These are phyloP conservation scores for Peziza echinospora DNA, from an alignment of 495 filamentous ascomycete genomes.

Conservation along the genomic window DNA sequence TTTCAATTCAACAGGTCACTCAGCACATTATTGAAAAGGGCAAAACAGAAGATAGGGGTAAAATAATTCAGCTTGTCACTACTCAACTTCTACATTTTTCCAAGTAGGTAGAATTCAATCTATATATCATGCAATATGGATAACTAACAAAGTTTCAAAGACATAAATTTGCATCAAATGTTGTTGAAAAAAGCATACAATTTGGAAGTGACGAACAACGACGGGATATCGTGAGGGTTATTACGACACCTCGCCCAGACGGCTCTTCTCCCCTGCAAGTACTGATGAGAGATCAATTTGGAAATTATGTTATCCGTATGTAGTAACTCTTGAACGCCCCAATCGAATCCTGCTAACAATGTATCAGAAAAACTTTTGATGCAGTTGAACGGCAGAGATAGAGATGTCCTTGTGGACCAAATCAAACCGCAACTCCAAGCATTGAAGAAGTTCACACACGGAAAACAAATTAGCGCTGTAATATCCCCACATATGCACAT, in stretches of 20 bases:
- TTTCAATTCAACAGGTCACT: constrained; percentile 26
- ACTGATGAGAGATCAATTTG: constrained; percentile 78
- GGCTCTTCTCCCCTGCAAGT: constrained; percentile 45
- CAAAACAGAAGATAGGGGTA: constrained; percentile 46
- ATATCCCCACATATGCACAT: too few species aligned
- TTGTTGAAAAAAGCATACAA: constrained; percentile 84
- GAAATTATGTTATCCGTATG: constrained; percentile 95
- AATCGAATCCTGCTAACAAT: constrained; percentile 21
- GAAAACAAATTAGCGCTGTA: constrained; percentile 46
- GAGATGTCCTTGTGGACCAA: constrained; percentile 41
- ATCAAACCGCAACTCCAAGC: constrained; percentile 52
- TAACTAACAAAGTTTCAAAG: too few species aligned
- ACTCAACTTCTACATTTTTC: constrained; percentile 50
- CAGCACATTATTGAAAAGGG: constrained; percentile 85
- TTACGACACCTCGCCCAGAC: constrained; percentile 38
- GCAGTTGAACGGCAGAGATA: constrained; percentile 42
- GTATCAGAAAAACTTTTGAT: constrained; percentile 55
- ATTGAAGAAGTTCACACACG: constrained; percentile 51
- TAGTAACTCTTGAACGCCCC: constrained; percentile 10
- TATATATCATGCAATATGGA: neutral
- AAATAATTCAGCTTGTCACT: constrained; percentile 53
- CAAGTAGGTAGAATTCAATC: constrained; percentile 24
- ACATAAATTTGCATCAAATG: constrained; percentile 93
- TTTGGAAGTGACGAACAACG: constrained; percentile 49
- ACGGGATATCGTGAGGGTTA: constrained; percentile 42